phyloP scores from a whole-genome alignment of 108 stramenopile genomes.

The Poteriospumella lacustris region DNA sequence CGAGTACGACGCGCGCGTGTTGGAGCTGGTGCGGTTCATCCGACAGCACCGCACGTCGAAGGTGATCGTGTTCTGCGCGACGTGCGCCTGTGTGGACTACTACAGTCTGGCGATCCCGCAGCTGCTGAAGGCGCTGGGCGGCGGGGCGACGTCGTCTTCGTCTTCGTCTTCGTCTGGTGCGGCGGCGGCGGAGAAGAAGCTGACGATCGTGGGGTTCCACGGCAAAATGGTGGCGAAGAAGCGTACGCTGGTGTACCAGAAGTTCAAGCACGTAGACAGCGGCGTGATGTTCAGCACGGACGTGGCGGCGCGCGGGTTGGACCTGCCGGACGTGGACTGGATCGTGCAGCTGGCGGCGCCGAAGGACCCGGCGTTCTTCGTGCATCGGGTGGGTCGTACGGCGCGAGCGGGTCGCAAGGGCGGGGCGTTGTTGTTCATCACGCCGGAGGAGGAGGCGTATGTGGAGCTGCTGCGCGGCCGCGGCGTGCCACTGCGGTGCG shows the following conservation, averaged over 20 bases:
- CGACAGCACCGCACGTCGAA: constrained; percentile 68
- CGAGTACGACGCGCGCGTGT: constrained; percentile 72
- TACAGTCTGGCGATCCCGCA: constrained; percentile 63
- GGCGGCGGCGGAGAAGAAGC: constrained; percentile 80
- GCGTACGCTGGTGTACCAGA: no score
- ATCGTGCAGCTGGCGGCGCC: constrained; percentile 95
- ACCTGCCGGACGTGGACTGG: constrained; percentile 89
- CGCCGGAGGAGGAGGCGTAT: constrained; percentile 83
- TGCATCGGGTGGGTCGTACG: constrained; percentile 92
- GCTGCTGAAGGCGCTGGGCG: neutral
- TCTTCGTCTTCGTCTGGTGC: constrained; percentile 78
- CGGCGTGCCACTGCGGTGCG: neutral
- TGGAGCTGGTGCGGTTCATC: constrained; percentile 70
- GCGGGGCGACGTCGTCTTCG: neutral
- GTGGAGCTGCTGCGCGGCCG: constrained; percentile 69
- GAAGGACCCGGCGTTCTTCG: constrained; percentile 84
- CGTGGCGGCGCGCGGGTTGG: constrained; percentile 93
- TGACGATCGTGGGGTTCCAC: constrained; percentile 35
- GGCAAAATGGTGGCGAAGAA: neutral
- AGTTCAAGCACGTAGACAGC: no score
- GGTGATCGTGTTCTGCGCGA: constrained; percentile 88
- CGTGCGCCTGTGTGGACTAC: constrained; percentile 91
- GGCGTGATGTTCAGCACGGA: constrained; percentile 91
- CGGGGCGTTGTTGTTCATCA: constrained; percentile 75
- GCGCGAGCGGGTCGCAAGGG: constrained; percentile 86